Conservation (phyloP, 73 alveolate genomes). For the Tetrahymena borealis region DNA sequence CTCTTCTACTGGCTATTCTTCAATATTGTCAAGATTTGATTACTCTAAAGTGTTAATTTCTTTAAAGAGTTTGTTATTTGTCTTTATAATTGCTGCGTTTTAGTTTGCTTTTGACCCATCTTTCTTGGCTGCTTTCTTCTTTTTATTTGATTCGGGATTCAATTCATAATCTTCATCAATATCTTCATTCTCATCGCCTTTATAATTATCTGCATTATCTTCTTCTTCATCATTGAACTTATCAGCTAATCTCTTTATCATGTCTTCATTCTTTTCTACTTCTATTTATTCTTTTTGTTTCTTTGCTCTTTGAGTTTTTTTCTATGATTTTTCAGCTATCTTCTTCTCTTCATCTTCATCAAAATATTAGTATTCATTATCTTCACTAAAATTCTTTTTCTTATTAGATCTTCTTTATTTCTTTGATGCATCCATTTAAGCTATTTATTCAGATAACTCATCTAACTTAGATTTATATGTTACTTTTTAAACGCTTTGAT, state of each 20-base stretch:
- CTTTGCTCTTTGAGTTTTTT: background rate
- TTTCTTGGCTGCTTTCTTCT: background rate
- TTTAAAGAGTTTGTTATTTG: background rate
- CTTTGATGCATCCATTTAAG: background rate
- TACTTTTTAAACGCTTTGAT: background rate
- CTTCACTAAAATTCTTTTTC: background rate
- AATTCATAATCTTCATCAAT: background rate
- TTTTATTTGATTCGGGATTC: background rate
- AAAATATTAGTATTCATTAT: background rate
- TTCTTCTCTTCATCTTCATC: background rate
- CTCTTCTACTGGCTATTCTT: background rate
- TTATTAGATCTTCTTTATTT: background rate
- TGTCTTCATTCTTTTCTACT: background rate
- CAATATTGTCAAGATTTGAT: background rate
- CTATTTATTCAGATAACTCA: background rate
- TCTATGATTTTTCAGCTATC: background rate
- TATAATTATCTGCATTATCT: background rate
- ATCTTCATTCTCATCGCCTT: background rate
- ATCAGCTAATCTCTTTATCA: background rate
- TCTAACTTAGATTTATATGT: background rate
- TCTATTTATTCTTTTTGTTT: background rate
- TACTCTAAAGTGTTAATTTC: background rate
- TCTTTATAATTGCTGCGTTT: background rate
- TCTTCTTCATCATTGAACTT: background rate
- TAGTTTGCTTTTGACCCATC: background rate